phyloP scores from a whole-genome alignment of 1,284 basidiomycete genomes.

The Trichosporon coremiiforme region DNA sequence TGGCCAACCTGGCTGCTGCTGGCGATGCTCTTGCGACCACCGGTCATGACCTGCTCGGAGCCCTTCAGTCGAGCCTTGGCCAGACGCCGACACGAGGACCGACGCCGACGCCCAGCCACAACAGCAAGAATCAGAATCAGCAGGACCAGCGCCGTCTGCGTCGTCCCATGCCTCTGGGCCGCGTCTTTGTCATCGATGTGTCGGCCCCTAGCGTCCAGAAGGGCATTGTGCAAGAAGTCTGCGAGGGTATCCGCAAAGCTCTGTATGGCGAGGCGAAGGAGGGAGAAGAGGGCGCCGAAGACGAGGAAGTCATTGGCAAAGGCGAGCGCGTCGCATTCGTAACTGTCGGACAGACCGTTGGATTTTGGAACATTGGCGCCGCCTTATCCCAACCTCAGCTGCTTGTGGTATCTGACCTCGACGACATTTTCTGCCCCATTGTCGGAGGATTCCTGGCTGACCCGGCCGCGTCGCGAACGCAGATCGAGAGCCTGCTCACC shows the following conservation, averaged over 20 bases:
- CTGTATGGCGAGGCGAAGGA: constrained; percentile 67
- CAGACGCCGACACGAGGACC: constrained; percentile 44
- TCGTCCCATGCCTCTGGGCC: constrained; percentile 69
- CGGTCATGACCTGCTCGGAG: constrained; percentile 50
- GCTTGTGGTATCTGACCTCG: constrained; percentile 82
- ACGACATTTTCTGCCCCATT: constrained; percentile 88
- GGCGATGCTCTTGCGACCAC: constrained; percentile 49
- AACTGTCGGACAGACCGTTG: constrained; percentile 79
- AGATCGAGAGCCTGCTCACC: constrained; percentile 59
- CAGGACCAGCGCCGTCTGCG: constrained; percentile 55
- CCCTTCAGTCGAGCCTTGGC: constrained; percentile 49
- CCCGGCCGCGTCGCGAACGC: constrained; percentile 64
- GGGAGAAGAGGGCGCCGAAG: constrained; percentile 37
- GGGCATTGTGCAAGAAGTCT: constrained; percentile 73
- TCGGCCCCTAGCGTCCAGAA: constrained; percentile 70
- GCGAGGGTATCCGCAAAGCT: constrained; percentile 66
- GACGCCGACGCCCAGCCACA: constrained; percentile 51
- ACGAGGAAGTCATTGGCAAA: constrained; percentile 53
- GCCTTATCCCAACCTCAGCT: constrained; percentile 67
- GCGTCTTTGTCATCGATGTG: constrained; percentile 89
- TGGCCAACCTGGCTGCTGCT: constrained; percentile 49
- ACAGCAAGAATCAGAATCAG: constrained; percentile 41
- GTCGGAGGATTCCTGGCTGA: constrained; percentile 77
- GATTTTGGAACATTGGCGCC: constrained; percentile 87
- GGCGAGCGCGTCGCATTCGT: constrained; percentile 70